Conservation (phyloP, 495 filamentous ascomycete genomes). For the Podospora pseudopauciseta region DNA sequence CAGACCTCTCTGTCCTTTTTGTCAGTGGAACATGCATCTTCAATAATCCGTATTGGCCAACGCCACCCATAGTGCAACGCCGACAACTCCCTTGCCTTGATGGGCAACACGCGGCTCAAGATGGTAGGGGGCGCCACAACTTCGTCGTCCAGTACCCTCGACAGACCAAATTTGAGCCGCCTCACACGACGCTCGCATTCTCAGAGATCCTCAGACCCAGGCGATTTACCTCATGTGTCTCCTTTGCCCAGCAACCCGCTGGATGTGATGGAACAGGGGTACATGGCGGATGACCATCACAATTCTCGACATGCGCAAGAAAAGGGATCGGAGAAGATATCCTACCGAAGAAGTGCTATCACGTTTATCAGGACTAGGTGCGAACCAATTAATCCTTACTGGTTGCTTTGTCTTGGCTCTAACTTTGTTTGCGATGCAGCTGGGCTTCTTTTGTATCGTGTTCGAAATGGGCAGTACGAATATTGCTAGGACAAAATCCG, state of each 20-base stretch:
- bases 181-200: not conserved
- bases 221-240: not conserved
- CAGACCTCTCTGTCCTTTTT: not conserved
- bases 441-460: not conserved
- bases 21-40: not conserved
- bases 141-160: not conserved
- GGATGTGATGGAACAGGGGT: not conserved
- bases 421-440: not conserved
- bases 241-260: not conserved
- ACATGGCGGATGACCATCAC: not conserved
- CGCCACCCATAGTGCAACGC: not conserved
- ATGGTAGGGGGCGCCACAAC: not conserved
- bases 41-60: not conserved
- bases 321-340: not conserved
- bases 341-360: not conserved
- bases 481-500: constrained; percentile 9
- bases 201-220: not conserved
- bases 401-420: not conserved
- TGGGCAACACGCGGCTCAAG: not conserved
- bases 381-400: not conserved
- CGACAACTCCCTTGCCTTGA: not conserved
- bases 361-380: not conserved
- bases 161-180: not conserved
- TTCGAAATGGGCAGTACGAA: not conserved
- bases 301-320: not conserved